A percentile compares a stretch with the other conserved stretches of the same genome.
These are phyloP conservation scores for Plasmopara halstedii DNA, from an alignment of 352 stramenopile genomes.

Conservation along the genomic window DNA sequence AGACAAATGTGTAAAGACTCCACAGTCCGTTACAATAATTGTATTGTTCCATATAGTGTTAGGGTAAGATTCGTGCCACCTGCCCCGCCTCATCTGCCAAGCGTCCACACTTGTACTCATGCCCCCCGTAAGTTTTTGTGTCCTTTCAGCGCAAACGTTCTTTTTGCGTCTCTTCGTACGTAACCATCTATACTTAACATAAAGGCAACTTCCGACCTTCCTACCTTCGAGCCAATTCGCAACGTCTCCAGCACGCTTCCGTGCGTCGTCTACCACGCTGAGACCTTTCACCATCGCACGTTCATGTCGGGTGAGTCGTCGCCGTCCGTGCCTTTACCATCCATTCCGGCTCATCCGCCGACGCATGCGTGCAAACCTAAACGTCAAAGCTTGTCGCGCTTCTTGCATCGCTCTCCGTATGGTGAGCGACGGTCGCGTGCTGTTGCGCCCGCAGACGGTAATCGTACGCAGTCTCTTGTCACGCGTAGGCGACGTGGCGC, in stretches of 20 bases:
- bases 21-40: too few relatives aligned
- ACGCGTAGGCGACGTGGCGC: constrained; percentile 28
- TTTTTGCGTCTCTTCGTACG: constrained; percentile 6
- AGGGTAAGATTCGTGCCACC: too few relatives aligned
- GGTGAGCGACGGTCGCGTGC: constrained; percentile 49
- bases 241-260: neutral
- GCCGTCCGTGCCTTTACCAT: constrained; percentile 14
- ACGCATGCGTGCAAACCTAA: constrained; percentile 43
- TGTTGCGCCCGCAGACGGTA: constrained; percentile 44
- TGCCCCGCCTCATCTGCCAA: neutral
- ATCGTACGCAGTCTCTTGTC: constrained; percentile 1
- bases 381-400: constrained; percentile 46
- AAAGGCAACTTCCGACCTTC: neutral
- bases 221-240: constrained; percentile 3
- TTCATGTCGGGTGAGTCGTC: constrained; percentile 22
- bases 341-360: constrained; percentile 10
- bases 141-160: constrained; percentile 8
- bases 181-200: constrained; percentile 1
- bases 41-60: too few relatives aligned
- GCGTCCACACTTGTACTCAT: neutral
- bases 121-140: neutral
- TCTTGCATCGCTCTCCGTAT: constrained; percentile 56
- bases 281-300: constrained; percentile 8
- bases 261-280: neutral
- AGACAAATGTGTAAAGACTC: too few relatives aligned